Conservation (phyloP, 139 green algal genomes). For the Ettlia oleoabundans region DNA sequence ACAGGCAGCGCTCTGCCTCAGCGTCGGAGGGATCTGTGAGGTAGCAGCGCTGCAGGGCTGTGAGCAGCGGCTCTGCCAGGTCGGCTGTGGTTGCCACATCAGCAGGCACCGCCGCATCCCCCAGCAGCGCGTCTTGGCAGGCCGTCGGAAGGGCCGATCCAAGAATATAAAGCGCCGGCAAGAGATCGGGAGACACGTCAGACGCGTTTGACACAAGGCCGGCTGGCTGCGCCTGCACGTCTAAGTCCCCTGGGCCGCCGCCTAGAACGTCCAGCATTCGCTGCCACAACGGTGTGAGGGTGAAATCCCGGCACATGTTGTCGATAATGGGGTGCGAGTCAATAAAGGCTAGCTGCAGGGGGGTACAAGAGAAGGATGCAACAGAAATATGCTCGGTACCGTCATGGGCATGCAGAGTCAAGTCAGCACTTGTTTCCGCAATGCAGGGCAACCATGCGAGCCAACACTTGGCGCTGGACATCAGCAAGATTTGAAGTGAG, state of each 20-base stretch:
- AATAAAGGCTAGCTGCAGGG: not conserved
- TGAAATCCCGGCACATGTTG: not conserved
- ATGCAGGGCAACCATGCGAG: too few species aligned
- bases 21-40: not conserved
- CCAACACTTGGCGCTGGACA: too few species aligned
- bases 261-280: not conserved
- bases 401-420: too few species aligned
- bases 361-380: not conserved
- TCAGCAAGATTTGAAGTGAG: too few species aligned
- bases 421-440: too few species aligned
- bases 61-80: not conserved
- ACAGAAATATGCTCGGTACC: too few species aligned
- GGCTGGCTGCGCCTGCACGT: not conserved
- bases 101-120: not conserved
- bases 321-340: not conserved
- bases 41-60: not conserved
- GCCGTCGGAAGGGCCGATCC: not conserved
- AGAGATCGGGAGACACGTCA: not conserved
- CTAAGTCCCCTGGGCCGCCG: not conserved
- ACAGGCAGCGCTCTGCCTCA: conserved; percentile 23
- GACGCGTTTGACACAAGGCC: not conserved
- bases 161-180: not conserved
- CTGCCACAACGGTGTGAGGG: not conserved
- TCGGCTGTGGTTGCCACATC: not conserved
- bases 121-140: not conserved